phyloP scores from a whole-genome alignment of 305 asterid species.

The Solanum hybrid region DNA sequence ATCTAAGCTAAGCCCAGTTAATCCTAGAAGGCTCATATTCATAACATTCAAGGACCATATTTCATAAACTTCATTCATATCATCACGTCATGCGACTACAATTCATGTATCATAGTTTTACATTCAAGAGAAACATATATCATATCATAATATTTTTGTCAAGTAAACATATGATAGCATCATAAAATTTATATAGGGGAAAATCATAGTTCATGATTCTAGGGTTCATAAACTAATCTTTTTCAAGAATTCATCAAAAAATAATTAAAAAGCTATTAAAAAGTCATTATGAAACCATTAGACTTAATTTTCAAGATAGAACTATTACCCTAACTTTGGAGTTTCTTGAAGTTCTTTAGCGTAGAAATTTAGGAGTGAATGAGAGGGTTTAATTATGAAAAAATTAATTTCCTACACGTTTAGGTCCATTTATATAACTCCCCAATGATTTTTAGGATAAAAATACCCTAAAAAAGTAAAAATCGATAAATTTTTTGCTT shows the following conservation, averaged over 20 bases:
- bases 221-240: background rate
- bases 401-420: background rate
- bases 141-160: background rate
- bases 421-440: background rate
- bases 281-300: background rate
- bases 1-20: background rate
- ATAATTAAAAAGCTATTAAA: too few species aligned
- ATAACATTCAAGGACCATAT: background rate
- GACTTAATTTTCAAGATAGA: background rate
- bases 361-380: background rate
- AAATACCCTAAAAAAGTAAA: background rate
- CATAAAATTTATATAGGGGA: background rate
- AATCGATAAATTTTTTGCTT: too few species aligned
- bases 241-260: background rate
- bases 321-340: background rate
- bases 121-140: background rate
- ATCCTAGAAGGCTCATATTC: background rate
- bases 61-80: background rate
- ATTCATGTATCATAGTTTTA: background rate
- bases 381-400: too few species aligned
- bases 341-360: background rate
- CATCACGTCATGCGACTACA: background rate
- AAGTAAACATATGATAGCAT: background rate
- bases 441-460: background rate
- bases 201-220: background rate